Evolutionary conservation across 495 filamentous ascomycete species (phyloP), one percentile per base, ranked within the genome.

Genomic region (Annulohypoxylon bovei): DNA sequence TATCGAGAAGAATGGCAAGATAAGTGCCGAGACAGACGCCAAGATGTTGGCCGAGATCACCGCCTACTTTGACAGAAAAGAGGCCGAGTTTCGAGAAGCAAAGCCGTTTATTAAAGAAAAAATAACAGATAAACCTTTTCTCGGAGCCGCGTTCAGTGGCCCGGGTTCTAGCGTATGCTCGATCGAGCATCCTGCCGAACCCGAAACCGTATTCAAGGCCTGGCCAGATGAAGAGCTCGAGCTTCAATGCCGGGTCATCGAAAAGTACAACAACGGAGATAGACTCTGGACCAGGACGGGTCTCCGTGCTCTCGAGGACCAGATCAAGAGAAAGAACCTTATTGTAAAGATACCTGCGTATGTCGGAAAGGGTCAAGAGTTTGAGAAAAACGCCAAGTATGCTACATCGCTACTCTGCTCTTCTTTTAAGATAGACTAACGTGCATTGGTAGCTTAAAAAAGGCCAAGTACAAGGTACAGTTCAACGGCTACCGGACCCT

Each of bases 401-500:
- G 57, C 12, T 39, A 23, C 18, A 7, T 54, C 22, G 12, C 14
- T 7, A 33, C 20, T 8, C 28, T n/a, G 4, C 8, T 6, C 20
- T 40, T 20, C 22, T n/a, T 8, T 18, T 11, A 20, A 12, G 14
- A 16, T 32, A 47, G 4, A 44, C 63, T 71, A 49, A 62, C 28
- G 35, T 52, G 3, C 39, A 53, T 16, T 20, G 6, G 3, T 30
- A 28, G 39, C 39, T 42, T 6, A 12, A 23, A 47, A 18, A 63
- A 64, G 14, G 0, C 37, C 28, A 37, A 42, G n/a, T 63, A 67
- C 64, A 49, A 6, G 30, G 64, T 64, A 1, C 35, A 63, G 11
- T 67, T 72, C 40, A 59, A 67, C 23, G 69, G 69, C 3, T 72
- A 64, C 59, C n/a, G 37, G 11, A 46, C 25, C 22, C 44, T 72